Conservation (phyloP, 192 early-diverging fungal species). For the Entrophospora sp. region DNA sequence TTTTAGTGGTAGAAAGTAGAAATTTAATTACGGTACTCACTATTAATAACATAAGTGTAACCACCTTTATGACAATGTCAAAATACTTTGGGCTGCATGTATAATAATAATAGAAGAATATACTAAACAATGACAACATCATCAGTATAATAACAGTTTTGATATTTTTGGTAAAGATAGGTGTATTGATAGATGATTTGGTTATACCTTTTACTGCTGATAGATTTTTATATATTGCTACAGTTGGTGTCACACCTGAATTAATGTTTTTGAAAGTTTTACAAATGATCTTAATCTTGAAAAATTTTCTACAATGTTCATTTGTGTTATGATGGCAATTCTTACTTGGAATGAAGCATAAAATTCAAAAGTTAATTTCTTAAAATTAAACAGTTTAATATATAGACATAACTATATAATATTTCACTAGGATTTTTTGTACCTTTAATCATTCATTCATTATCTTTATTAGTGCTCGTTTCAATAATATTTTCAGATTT, state of each 20-base stretch:
- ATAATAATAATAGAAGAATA: conserved; percentile 71
- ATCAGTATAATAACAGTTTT: background rate
- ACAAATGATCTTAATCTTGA: conserved; percentile 35
- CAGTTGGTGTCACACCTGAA: conserved; percentile 77
- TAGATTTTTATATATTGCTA: conserved; percentile 81
- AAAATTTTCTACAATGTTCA: conserved; percentile 62
- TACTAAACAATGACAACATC: conserved; percentile 34
- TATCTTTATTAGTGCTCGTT: too few relatives aligned
- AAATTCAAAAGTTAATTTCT: too few relatives aligned
- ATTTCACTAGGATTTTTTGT: too few relatives aligned
- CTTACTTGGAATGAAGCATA: conserved; percentile 62
- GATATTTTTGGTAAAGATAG: conserved; percentile 25
- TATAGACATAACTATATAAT: too few relatives aligned
- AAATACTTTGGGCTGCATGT: conserved; percentile 66
- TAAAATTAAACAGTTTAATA: too few relatives aligned
- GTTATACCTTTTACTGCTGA: conserved; percentile 86
- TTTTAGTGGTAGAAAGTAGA: too few relatives aligned
- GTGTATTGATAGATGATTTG: conserved; percentile 58
- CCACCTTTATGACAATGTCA: conserved; percentile 70
- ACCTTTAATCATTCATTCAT: background rate
- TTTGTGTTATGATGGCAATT: conserved; percentile 63
- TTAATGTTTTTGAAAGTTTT: conserved; percentile 54
- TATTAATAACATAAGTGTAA: too few relatives aligned
- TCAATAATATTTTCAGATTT: conserved; percentile 13
- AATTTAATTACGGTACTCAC: too few relatives aligned